Evolutionary conservation across 23 red algal species (phyloP).

Genomic region (Gracilaria gracilis): DNA sequence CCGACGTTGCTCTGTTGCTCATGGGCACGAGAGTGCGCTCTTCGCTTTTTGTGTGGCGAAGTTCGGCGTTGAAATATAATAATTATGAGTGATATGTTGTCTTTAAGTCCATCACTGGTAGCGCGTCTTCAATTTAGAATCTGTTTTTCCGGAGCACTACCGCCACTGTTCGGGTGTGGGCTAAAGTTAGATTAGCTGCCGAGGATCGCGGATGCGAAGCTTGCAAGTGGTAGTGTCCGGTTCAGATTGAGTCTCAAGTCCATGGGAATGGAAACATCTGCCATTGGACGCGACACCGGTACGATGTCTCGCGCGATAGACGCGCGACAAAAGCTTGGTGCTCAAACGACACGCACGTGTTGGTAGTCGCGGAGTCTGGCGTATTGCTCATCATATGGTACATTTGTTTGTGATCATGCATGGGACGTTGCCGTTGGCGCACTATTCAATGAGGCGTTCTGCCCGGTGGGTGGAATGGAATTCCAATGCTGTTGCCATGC

Average conservation of each 20-base stretch:
- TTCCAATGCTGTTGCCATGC: neutral
- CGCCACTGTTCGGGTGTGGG: neutral
- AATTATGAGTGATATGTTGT: neutral
- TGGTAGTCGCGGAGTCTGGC: slow-evolving; percentile 3
- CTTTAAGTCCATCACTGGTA: neutral
- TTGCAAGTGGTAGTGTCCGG: neutral
- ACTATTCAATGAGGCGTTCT: neutral
- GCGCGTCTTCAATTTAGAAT: neutral
- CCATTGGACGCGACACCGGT: neutral
- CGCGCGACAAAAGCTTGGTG: neutral
- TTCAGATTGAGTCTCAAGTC: neutral
- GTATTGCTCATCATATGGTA: neutral
- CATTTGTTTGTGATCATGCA: neutral
- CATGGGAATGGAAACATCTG: neutral
- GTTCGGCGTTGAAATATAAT: neutral
- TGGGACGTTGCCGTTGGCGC: neutral
- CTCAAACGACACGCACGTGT: neutral
- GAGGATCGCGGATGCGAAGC: neutral
- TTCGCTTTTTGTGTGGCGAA: neutral
- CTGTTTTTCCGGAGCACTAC: neutral
- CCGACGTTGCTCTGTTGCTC: neutral
- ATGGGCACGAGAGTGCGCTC: neutral
- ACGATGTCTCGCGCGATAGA: neutral
- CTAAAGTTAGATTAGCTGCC: neutral
- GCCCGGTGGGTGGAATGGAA: neutral